Conservation (phyloP, 2,329 filamentous ascomycete genomes). For the Pseudogymnoascus sp. region DNA sequence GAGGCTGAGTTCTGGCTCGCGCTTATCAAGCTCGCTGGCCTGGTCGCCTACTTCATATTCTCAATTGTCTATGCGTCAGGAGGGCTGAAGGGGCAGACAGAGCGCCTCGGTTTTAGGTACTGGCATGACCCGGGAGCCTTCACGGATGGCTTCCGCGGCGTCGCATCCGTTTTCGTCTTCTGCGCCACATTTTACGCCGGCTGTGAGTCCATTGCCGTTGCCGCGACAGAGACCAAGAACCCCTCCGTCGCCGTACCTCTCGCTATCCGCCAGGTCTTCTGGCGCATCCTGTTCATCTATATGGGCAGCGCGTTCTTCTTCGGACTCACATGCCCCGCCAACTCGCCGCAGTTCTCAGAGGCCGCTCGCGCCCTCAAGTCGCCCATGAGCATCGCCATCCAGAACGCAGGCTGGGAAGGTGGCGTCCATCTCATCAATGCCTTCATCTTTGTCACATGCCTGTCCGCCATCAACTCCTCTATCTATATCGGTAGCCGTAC, state of each 20-base stretch:
- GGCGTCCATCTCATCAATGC: conserved; percentile 72
- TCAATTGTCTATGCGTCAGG: conserved; percentile 63
- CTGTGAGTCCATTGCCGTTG: conserved; percentile 51
- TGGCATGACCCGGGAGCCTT: conserved; percentile 67
- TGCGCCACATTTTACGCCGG: conserved; percentile 65
- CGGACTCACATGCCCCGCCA: conserved; percentile 63
- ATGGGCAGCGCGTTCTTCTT: conserved; percentile 69
- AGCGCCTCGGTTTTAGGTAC: conserved; percentile 56
- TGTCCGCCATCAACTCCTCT: conserved; percentile 64
- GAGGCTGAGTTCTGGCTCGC: conserved; percentile 74
- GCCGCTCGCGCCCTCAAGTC: conserved; percentile 57
- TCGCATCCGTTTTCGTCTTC: conserved; percentile 59
- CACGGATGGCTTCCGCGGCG: conserved; percentile 56
- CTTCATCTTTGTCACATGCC: conserved; percentile 65
- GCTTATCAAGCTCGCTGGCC: conserved; percentile 59
- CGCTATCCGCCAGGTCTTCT: conserved; percentile 34
- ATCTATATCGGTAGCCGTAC: conserved; percentile 73
- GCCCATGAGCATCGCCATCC: conserved; percentile 66
- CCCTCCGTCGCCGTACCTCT: conserved; percentile 37
- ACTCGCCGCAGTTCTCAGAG: conserved; percentile 55
- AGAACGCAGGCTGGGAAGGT: conserved; percentile 64
- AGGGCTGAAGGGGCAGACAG: conserved; percentile 52
- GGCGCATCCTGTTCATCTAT: conserved; percentile 45
- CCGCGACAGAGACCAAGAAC: conserved; percentile 45
- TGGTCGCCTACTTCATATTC: conserved; percentile 67